phyloP scores from a whole-genome alignment of 768 basidiomycete species.

The Xerocomus brunneocitrinus region DNA sequence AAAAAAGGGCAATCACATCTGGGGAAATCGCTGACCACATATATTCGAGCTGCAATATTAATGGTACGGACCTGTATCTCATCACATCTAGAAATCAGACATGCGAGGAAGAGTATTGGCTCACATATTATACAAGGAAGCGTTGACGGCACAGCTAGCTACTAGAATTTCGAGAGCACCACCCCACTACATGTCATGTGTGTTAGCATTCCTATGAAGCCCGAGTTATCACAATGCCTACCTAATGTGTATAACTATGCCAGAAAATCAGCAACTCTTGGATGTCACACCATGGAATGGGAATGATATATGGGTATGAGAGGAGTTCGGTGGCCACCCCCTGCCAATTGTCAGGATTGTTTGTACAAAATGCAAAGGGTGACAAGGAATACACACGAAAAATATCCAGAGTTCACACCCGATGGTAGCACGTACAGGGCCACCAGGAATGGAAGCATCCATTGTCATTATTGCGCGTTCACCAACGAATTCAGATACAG shows the following conservation, averaged over 20 bases:
- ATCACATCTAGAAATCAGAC: neutral
- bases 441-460: slow-evolving; percentile 59
- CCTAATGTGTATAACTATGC: slow-evolving; percentile 43
- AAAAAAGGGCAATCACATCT: slow-evolving; percentile 35
- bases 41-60: slow-evolving; percentile 48
- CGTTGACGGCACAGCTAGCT: slow-evolving; percentile 55
- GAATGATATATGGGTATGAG: slow-evolving; percentile 38
- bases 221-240: neutral
- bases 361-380: neutral
- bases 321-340: slow-evolving; percentile 41
- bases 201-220: neutral
- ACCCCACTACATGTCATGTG: slow-evolving; percentile 36
- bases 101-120: neutral
- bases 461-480: slow-evolving; percentile 53
- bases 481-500: slow-evolving; percentile 49
- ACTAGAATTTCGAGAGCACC: slow-evolving; percentile 62
- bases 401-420: slow-evolving; percentile 51
- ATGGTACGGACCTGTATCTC: slow-evolving; percentile 38
- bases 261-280: slow-evolving; percentile 1
- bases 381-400: slow-evolving; percentile 36
- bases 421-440: slow-evolving; percentile 47
- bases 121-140: slow-evolving; percentile 55
- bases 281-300: neutral
- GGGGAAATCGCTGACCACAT: slow-evolving; percentile 54
- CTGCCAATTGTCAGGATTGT: slow-evolving; percentile 20